phyloP scores from a whole-genome alignment of 331 rosid species.

The Prunus yedoensis region DNA sequence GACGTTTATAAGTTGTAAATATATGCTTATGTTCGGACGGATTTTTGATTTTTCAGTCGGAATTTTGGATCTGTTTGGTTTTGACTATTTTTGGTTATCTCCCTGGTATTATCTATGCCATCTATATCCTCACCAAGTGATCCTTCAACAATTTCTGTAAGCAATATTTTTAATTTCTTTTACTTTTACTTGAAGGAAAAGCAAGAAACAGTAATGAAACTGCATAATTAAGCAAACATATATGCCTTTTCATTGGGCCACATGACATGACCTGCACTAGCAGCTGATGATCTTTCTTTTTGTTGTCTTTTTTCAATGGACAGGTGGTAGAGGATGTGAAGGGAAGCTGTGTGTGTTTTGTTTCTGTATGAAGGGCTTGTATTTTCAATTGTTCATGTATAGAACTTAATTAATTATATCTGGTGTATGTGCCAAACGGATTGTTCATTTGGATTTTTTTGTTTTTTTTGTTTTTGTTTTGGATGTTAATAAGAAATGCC shows the following conservation, averaged over 20 bases:
- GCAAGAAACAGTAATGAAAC: too few species aligned
- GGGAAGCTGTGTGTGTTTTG: background rate
- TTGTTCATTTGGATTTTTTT: too few species aligned
- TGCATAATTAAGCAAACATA: too few species aligned
- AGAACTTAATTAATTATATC: too few species aligned
- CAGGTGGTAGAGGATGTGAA: slow-evolving; percentile 16
- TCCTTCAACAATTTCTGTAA: slow-evolving; percentile 31
- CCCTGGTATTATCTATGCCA: slow-evolving; percentile 81
- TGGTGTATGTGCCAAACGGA: too few species aligned
- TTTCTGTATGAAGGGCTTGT: background rate
- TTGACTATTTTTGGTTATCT: slow-evolving; percentile 63
- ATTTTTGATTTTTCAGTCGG: slow-evolving; percentile 42
- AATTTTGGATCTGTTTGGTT: slow-evolving; percentile 83
- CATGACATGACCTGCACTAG: background rate
- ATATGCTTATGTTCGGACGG: background rate
- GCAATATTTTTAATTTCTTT: background rate
- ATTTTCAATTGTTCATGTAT: background rate
- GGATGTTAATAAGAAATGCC: too few species aligned
- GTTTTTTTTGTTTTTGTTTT: too few species aligned
- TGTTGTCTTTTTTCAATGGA: background rate
- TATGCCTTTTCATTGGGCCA: background rate
- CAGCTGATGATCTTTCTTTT: background rate
- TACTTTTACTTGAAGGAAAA: too few species aligned
- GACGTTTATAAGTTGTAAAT: background rate
- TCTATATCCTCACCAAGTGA: slow-evolving; percentile 69